phyloP scores from a whole-genome alignment of 768 basidiomycete species.

The Phanerochaete carnosa region DNA sequence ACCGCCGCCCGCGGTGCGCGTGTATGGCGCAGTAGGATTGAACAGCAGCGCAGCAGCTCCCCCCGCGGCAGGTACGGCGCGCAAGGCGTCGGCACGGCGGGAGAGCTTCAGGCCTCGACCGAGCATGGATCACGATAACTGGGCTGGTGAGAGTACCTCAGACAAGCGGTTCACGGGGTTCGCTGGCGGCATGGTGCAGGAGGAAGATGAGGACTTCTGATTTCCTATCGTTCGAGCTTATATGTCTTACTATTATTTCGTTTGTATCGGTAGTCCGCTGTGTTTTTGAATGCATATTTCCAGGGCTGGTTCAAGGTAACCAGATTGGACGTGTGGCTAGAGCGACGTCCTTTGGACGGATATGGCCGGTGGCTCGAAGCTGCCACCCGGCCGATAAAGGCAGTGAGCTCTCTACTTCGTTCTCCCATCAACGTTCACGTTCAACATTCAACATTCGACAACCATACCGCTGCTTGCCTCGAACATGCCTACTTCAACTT shows the following conservation, averaged over 20 bases:
- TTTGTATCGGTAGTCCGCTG: not conserved
- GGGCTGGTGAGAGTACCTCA: constrained; percentile 7
- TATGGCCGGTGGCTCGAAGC: too few relatives aligned
- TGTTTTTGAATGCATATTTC: not conserved
- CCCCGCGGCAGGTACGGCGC: constrained; percentile 28
- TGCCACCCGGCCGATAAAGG: too few relatives aligned
- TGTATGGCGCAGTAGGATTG: constrained; percentile 11
- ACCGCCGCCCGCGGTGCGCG: constrained; percentile 17
- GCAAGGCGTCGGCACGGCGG: constrained; percentile 47
- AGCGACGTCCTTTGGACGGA: not conserved
- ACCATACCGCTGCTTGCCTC: not conserved
- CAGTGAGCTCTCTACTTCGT: too few relatives aligned
- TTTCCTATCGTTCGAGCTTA: not conserved
- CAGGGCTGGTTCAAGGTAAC: not conserved
- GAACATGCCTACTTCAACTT: not conserved
- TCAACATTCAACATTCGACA: not conserved
- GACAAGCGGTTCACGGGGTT: constrained; percentile 25
- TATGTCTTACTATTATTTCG: not conserved
- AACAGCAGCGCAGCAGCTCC: not conserved
- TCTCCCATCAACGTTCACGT: too few relatives aligned
- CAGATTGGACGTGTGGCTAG: not conserved
- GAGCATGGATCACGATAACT: constrained; percentile 51
- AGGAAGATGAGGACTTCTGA: constrained; percentile 30
- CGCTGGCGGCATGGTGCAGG: constrained; percentile 26
- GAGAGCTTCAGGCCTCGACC: constrained; percentile 86